Base-by-base conservation (phyloP, 768 basidiomycete species). In the Coprinopsis marcescibilis region DNA sequence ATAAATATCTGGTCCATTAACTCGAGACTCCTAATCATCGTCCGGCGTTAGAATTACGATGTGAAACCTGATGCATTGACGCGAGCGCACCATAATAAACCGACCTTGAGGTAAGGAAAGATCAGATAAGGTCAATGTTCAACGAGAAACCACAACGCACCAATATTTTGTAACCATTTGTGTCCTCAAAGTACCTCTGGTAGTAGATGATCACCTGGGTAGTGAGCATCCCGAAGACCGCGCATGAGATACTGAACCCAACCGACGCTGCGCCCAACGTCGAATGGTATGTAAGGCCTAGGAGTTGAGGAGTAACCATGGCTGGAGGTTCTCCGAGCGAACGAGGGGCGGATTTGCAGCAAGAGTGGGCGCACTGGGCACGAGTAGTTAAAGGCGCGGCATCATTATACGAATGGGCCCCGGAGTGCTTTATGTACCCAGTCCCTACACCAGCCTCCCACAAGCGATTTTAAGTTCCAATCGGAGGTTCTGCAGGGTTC, bases 1-100 rank as follows among this genome's bases (percentile, higher is more conserved):
- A 80, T 69, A 54, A 82, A 68, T 3, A 60, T 60, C 56, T 80
- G 73, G 54, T 83, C 75, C 0, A 67, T 40, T 0, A 68, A 55
- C 54, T 77, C 77, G 34, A 80, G 52, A 1, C 65, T 13, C 68
- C 79, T 80, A 43, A n/a, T 4, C 25, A 25, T 20, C 12, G 4
- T 17, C 11, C 17, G 17, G 20, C 25, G 12, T 19, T 27, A 14
- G 40, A 23, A 15, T 20, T 14, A 36, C 4, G 7, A 25, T 12
- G n/a, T 10, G 3, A 14, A 15, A n/a, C 10, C 8, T 15, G 15
- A 37, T 10, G 10, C 17, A 13, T 10, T 13, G 20, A 32, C 19
- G 29, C 57, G 29, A 17, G 17, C 41, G 14, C 36, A 67, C 65
- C 64, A 68, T 19, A 65, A 45, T 3, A 53, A 36, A 11, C 48